phyloP scores from a whole-genome alignment of 179 eudicot genomes.

The Beta macrorhiza region DNA sequence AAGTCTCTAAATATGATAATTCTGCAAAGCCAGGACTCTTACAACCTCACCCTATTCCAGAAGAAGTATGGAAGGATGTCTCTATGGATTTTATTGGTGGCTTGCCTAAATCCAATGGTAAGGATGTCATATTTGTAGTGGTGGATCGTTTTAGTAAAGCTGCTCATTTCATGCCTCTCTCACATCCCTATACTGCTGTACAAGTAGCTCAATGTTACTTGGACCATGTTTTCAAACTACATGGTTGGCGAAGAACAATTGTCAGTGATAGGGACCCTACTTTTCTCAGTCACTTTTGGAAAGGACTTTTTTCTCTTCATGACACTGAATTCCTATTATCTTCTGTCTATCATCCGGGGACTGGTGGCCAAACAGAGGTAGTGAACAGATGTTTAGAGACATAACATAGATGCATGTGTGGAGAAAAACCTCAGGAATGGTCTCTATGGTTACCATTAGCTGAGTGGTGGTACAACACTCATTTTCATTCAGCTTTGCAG shows the following conservation, averaged over 20 bases:
- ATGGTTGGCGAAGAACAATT: not conserved
- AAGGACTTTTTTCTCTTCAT: too few relatives aligned
- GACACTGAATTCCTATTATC: too few relatives aligned
- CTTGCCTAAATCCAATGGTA: too few relatives aligned
- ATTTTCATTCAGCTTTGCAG: too few relatives aligned
- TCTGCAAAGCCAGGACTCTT: not conserved
- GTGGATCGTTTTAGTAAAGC: too few relatives aligned
- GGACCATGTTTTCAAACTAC: too few relatives aligned
- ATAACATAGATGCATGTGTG: not conserved
- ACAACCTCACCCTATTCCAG: slow-evolving; percentile 7
- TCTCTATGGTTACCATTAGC: not conserved
- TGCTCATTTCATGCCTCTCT: too few relatives aligned
- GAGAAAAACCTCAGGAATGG: not conserved
- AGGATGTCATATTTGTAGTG: too few relatives aligned
- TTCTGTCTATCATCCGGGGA: too few relatives aligned
- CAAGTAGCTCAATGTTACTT: too few relatives aligned
- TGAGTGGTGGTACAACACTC: not conserved
- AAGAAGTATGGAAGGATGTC: not conserved
- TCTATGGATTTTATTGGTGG: not conserved
- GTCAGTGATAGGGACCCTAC: too few relatives aligned
- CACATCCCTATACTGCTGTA: too few relatives aligned
- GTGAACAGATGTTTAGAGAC: not conserved
- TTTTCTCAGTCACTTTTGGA: not conserved
- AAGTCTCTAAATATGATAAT: not conserved
- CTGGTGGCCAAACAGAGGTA: not conserved